Base-by-base conservation (phyloP, 106 monocot species). In the Narthecium ossifragum region DNA sequence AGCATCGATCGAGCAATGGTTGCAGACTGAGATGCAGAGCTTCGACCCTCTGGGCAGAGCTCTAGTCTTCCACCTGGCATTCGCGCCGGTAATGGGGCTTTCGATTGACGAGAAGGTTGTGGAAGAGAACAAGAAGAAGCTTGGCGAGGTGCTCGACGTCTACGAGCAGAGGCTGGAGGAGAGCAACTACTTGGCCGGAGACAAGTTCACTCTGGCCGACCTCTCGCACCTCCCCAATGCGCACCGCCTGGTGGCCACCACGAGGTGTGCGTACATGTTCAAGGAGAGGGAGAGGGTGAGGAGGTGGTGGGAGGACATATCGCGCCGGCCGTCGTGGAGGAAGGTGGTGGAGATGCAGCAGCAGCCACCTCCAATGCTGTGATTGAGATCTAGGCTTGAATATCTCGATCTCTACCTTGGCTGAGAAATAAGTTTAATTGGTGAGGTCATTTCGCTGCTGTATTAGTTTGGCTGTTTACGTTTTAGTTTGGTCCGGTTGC, bases 121-220 rank as follows among this genome's bases (percentile, higher is more conserved):
- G 22, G 40, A 10, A 23, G 2, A 37, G 37, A 62, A 55, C 55
- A 49, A 56, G 29, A 24, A 28, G 32, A 50, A 38, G 31, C 68
- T 75, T 11, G 36, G 21, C 14, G 29, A 31, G 34, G 55, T 75
- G 61, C 62, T 75, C 31, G 57, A 68, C 49, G 39, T 66, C 45
- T 73, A 73, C 66, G 73, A 73, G 45, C 39, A 36, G 27, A 21
- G 66, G 53, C 73, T 68, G 21, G 46, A 34, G 37, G 75, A 61
- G 62, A 45, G 31, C 27, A 0, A 6, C 14, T 74, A 22, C 53
- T 46, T 74, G 12, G 67, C 74, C 2, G 74, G 74, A 11, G 67
- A 74, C 61, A 55, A 67, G 27, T 74, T 74, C 74, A 74, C 67
- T 3, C 60, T 74, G 36, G 74, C 67, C 28, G 74, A 74, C 53